These are phyloP conservation scores for Saccharomycopsis sp. DNA, from an alignment of 805 yeast genomes.

Conservation along the genomic window DNA sequence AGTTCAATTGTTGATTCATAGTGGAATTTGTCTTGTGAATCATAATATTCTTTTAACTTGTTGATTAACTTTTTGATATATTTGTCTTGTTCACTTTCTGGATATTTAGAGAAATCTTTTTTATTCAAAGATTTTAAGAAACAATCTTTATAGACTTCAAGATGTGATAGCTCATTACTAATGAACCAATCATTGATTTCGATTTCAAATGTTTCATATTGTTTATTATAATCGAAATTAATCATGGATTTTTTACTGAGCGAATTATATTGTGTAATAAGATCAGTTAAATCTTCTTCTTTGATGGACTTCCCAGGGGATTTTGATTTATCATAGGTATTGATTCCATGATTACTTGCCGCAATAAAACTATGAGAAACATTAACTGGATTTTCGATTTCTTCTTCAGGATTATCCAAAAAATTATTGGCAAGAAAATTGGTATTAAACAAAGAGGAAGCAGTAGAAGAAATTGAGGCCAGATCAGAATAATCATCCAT, in stretches of 20 bases:
- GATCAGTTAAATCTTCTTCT: slow-evolving; percentile 5
- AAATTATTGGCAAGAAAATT: slow-evolving; percentile 2
- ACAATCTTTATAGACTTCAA: slow-evolving; percentile 6
- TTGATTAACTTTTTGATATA: slow-evolving; percentile 3
- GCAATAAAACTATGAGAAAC: slow-evolving; percentile 6
- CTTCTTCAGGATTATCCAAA: slow-evolving; percentile 6
- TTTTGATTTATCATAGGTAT: slow-evolving; percentile 6
- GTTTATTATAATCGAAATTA: slow-evolving; percentile 8
- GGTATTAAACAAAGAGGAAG: slow-evolving; percentile 6
- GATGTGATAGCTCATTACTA: slow-evolving; percentile 22
- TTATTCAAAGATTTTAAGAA: slow-evolving; percentile 4
- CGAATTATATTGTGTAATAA: slow-evolving; percentile 7
- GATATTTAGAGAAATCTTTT: slow-evolving; percentile 3
- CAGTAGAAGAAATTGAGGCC: neutral
- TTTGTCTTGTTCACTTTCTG: slow-evolving; percentile 9
- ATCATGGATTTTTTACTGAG: slow-evolving; percentile 13
- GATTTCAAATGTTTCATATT: slow-evolving; percentile 7
- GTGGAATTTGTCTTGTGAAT: slow-evolving; percentile 6
- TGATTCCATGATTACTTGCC: slow-evolving; percentile 13
- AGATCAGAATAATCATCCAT: slow-evolving; percentile 6
- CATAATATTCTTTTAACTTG: slow-evolving; percentile 8
- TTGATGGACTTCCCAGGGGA: slow-evolving; percentile 1
- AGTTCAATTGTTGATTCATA: slow-evolving; percentile 3
- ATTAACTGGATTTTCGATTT: neutral
- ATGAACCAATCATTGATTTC: slow-evolving; percentile 29